These are phyloP conservation scores for Penicillium digitatum DNA, from an alignment of 2,329 filamentous ascomycete species.

Conservation along the genomic window DNA sequence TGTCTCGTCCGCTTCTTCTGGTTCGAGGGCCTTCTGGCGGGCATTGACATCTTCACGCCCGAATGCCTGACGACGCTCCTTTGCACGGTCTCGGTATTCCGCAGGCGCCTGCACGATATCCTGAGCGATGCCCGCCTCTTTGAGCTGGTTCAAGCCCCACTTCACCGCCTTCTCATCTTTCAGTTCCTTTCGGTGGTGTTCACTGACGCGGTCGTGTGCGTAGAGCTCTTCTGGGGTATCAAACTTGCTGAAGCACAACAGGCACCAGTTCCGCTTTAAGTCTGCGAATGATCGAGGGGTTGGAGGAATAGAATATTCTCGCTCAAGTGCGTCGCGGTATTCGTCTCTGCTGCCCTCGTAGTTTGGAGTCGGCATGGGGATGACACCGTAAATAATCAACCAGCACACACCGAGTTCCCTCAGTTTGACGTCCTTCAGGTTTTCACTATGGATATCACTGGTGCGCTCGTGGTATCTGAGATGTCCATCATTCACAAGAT, in stretches of 20 bases:
- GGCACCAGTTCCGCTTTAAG: background rate
- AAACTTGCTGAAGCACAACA: background rate
- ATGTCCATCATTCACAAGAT: conserved; percentile 54
- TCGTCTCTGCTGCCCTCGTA: background rate
- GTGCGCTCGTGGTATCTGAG: conserved; percentile 50
- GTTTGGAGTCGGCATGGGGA: background rate
- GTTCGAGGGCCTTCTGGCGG: conserved; percentile 23
- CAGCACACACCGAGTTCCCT: background rate
- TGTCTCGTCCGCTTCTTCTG: conserved; percentile 31
- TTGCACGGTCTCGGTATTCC: conserved; percentile 48
- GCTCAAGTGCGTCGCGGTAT: background rate
- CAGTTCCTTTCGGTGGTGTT: background rate
- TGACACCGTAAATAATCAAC: background rate
- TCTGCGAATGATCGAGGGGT: background rate
- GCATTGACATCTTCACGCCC: conserved; percentile 29
- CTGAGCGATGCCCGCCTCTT: background rate
- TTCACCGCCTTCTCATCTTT: background rate
- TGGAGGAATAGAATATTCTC: background rate
- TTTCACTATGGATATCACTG: background rate
- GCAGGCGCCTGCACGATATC: conserved; percentile 6
- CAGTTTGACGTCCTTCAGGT: background rate
- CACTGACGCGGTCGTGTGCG: background rate
- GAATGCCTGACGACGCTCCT: conserved; percentile 45
- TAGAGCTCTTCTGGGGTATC: background rate
- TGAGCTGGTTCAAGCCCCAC: background rate